Evolutionary conservation across 768 basidiomycete genomes (phyloP), one percentile per base, ranked within the genome.

Genomic region (Exidia glandulosa): DNA sequence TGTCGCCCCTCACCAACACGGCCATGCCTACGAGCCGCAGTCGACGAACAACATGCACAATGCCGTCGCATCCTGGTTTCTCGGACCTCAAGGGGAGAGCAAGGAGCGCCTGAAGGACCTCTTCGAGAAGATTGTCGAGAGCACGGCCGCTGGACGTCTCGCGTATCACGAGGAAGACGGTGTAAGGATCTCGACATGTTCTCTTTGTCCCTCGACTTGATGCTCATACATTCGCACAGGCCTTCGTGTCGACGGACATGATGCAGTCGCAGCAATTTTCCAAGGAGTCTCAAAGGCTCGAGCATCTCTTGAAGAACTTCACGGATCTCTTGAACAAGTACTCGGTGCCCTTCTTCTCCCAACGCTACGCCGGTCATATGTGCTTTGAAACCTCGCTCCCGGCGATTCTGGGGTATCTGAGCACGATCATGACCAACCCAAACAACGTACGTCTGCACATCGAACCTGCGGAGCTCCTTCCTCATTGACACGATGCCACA

Each of bases 281-380:
- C 16, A 19, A 6, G 6, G 19, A 45, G 23, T 45, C 19, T 45
- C 41, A 23, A 12, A 45, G 19, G 23, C 12, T 45, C 12, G 5
- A 19, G 10, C 41, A 45, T 14, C 6, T 19, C 9, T 10, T 45
- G 19, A 19, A 6, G 16, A 19, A 19, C 6, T 6, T 70, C 45
- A 62, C 59, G 32, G 23, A 56, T 2, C 36, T 69, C 1, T 67
- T 77, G 33, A 65, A 64, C 48, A 63, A 70, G 29, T 66, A 71
- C 58, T 72, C 69, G 31, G 67, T 76, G 27, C 75, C 76, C 6
- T 75, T 74, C 66, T 76, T 66, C 59, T 73, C 71, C 13, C 75
- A 73, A 12, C 71, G 76, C 16, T 78, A 77, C 58, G 67, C 63
- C 56, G 76, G 70, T 1, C 76, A 77, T 62, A 76, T 78, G 75